A percentile compares a stretch with the other conserved stretches of the same genome.
Conservation (phyloP, 1,139 yeast genomes). For the Saccharomyces hybrid region DNA sequence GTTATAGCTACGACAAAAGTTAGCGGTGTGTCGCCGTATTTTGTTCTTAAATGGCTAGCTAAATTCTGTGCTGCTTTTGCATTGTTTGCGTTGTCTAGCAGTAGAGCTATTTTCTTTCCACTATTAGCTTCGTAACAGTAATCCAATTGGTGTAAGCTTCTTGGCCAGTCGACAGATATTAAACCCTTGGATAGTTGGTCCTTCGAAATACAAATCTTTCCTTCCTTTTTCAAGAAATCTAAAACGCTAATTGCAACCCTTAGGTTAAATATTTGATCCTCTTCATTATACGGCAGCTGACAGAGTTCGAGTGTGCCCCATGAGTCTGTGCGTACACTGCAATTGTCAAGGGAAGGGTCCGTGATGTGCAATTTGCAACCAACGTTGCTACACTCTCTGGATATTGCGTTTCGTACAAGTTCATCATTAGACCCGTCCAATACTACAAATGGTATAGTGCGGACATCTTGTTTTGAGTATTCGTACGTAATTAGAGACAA, state of each 20-base stretch:
- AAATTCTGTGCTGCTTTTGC: slow-evolving; percentile 71
- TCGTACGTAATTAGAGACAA: slow-evolving; percentile 50
- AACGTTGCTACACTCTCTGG: slow-evolving; percentile 11
- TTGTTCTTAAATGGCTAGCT: slow-evolving; percentile 36
- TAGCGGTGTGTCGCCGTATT: slow-evolving; percentile 34
- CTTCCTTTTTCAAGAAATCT: slow-evolving; percentile 30
- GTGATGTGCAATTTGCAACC: slow-evolving; percentile 23
- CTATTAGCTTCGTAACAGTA: slow-evolving; percentile 15
- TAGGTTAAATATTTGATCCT: slow-evolving; percentile 55
- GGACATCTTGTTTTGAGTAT: slow-evolving; percentile 68
- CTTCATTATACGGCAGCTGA: slow-evolving; percentile 50
- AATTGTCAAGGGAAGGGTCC: slow-evolving; percentile 16
- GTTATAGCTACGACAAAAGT: slow-evolving; percentile 70
- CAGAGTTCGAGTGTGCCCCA: slow-evolving; percentile 22
- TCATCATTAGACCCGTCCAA: not conserved
- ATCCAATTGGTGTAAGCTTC: slow-evolving; percentile 46
- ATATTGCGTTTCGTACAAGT: not conserved
- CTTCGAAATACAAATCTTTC: slow-evolving; percentile 20
- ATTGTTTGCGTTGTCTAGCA: slow-evolving; percentile 91
- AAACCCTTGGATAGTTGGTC: slow-evolving; percentile 46
- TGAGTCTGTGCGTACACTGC: slow-evolving; percentile 31
- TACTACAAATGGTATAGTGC: slow-evolving; percentile 41
- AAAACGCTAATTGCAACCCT: slow-evolving; percentile 59
- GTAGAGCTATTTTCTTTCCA: slow-evolving; percentile 31
- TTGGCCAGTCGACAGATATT: slow-evolving; percentile 48